Conservation (phyloP, 768 basidiomycete species). For the Rhizopogon vesiculosus region DNA sequence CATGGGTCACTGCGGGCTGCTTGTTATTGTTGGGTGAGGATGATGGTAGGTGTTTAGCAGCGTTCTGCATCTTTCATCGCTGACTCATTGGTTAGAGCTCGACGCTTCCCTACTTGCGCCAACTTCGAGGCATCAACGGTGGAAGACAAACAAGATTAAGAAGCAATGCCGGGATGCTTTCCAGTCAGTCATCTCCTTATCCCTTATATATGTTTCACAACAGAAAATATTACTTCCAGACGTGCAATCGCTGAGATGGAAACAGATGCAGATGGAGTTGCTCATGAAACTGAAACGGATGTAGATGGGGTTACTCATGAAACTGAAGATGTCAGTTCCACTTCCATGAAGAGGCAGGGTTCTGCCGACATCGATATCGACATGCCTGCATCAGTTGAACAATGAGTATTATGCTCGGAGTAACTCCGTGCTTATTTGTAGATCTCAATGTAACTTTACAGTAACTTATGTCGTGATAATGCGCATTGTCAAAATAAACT, state of each 20-base stretch:
- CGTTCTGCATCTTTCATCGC: not conserved
- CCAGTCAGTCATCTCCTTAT: conserved; percentile 37
- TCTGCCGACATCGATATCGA: not conserved
- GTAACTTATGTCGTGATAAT: too few species aligned
- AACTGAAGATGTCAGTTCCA: not conserved
- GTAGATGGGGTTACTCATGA: conserved; percentile 10
- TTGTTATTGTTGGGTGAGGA: conserved; percentile 69
- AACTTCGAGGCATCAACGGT: conserved; percentile 50
- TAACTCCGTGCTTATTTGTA: not conserved
- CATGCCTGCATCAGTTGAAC: not conserved
- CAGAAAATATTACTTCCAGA: conserved; percentile 18
- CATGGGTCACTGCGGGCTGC: conserved; percentile 51
- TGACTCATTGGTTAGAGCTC: conserved; percentile 38
- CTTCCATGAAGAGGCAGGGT: not conserved
- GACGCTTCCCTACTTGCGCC: conserved; percentile 59
- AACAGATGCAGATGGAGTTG: conserved; percentile 22
- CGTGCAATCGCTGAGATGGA: conserved; percentile 46
- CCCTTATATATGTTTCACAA: not conserved
- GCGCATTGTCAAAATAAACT: too few species aligned
- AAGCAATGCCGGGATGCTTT: conserved; percentile 60
- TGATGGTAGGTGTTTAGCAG: conserved; percentile 42
- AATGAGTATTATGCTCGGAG: not conserved
- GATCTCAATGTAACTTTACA: not conserved
- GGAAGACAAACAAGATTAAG: conserved; percentile 48
- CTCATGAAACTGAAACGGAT: conserved; percentile 15